Evolutionary conservation across 2,329 filamentous ascomycete species (phyloP), one percentile per base, ranked within the genome.

Genomic region (Ophidiomyces ophidiicola): DNA sequence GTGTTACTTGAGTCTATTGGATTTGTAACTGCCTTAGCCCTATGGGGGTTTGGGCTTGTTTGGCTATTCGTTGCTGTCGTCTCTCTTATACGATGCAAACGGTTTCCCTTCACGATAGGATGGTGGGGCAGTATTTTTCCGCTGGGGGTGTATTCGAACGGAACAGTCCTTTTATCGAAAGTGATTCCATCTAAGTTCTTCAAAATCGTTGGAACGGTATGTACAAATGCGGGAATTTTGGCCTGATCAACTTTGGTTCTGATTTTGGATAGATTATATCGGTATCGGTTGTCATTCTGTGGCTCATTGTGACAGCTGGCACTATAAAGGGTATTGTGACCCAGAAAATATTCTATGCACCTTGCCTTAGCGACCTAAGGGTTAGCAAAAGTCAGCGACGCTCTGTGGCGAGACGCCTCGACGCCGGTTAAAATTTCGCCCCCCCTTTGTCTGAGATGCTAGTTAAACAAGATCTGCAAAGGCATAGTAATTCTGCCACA

Each of bases 121-220:
- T 74, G 72, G 72, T 77, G 71, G 72, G 70, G 69, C 2, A 76
- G 76, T 43, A 72, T 67, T 0, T 77, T 77, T 46, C 74, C 72
- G 0, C 49, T 74, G 2, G 74, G 73, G 2, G 72, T 75, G 0
- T 76, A 69, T 52, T 64, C 72, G 0, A 55, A 67, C 6, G 64
- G 56, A 42, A 63, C 61, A 3, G 57, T 58, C 25, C 53, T 58
- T 29, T 51, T 63, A 29, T 71, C 67, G 1, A 56, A 61, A 15
- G 68, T 74, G 44, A 61, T 77, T 43, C 66, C 69, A 0, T 74
- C 67, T 24, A 37, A 52, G 10, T 75, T 78, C 49, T 78, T 78
- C 48, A 58, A 61, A 21, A 61, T 77, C 0, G 48, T 77, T 1
- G 71, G 72, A 7, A 76, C 70, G 14, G 58, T 64, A 46, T 11